A percentile compares a stretch with the other conserved stretches of the same genome.
Conservation (phyloP, 257 asterid species). For the Solanum sejunctum region DNA sequence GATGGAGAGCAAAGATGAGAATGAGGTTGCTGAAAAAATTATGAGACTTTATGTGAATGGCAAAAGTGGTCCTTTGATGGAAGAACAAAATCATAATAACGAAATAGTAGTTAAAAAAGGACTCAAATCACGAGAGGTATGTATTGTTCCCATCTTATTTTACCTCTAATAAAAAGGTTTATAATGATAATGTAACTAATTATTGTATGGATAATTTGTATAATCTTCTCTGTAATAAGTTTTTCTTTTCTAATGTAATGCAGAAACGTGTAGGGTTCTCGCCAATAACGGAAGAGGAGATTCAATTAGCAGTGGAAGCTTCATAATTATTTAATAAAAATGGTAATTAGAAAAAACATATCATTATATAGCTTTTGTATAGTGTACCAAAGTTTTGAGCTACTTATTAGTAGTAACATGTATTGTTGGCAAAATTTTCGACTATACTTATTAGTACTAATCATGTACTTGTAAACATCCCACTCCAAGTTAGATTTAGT, state of each 20-base stretch:
- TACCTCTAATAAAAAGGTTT: too few relatives aligned
- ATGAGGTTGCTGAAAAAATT: conserved; percentile 59
- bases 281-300: conserved; percentile 64
- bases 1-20: conserved; percentile 46
- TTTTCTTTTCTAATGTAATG: conserved; percentile 4
- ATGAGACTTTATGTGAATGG: conserved; percentile 31
- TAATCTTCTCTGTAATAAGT: not conserved
- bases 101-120: conserved; percentile 9
- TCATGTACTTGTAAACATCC: not conserved
- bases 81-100: not conserved
- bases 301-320: conserved; percentile 37
- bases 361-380: not conserved
- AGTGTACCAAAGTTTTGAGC: not conserved
- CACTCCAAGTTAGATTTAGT: too few relatives aligned
- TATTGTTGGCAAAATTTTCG: not conserved
- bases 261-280: conserved; percentile 83
- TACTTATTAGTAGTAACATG: not conserved
- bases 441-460: not conserved
- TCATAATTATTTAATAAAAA: not conserved
- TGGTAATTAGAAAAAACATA: not conserved
- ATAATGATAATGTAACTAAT: not conserved
- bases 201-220: not conserved
- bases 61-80: not conserved
- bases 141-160: conserved; percentile 7
- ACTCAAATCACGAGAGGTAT: conserved; percentile 51